Base-by-base conservation (phyloP, 495 filamentous ascomycete genomes). In the Aspergillus sclerotiicarbonarius region DNA sequence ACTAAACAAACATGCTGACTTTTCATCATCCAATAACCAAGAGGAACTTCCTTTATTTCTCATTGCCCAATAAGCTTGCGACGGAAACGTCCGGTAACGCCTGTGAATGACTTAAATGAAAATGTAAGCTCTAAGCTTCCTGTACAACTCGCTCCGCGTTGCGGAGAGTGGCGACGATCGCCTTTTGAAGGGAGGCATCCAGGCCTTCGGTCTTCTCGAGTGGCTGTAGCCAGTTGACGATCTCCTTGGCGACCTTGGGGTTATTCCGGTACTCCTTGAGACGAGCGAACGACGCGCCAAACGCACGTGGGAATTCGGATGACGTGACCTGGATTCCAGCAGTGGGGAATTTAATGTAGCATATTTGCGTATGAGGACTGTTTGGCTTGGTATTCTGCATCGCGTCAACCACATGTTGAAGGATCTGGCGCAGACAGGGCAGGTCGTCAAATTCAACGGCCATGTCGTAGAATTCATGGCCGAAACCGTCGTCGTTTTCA, bases 381-480 rank as follows among this genome's bases (percentile, higher is more conserved):
- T 74, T 70, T 8, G 90, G 82, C 51, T 82, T 84, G 31, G 68
- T 60, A 53, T 85, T 73, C 49, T 75, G 74, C 75, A 92, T 82
- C 46, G 75, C 74, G 47, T 83, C 80, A 20, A 94, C 70, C 33
- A 96, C 84, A 71, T 95, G 90, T 51, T 86, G 81, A 18, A 93
- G 71, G n/a, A 98, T 84, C 64, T 77, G 87, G 45, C 61, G 69
- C 45, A 87, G 74, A 61, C 87, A 89, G 6, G 85, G 83, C 16
- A 90, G 68, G 25, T 80, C 70, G 32, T 73, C 68, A 63, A 96
- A 96, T 2, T 78, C 74, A 7, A 83, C 80, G 58, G 91, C 89
- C 71, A 93, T 83, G 61, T 88, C 78, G 65, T 93, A 96, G 70
- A 97, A 96, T 10, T 83, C 75, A 58, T 84, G 82, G 1, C 85